These are phyloP conservation scores for Trifolium fragiferum DNA, from an alignment of 306 rosid species.

Conservation along the genomic window DNA sequence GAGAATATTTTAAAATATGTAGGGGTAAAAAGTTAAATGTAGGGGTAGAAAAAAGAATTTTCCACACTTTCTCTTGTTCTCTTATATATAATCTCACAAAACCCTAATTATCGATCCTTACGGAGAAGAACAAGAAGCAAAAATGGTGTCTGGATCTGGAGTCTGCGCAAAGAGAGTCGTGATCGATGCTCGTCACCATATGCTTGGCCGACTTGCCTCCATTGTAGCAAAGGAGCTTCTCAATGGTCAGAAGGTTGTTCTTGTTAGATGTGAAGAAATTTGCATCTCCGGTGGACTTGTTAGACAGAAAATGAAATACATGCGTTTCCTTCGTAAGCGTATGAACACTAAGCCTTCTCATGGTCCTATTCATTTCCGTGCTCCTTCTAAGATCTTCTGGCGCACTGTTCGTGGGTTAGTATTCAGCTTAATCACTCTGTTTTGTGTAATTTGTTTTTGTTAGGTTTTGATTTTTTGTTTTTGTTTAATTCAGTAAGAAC, in stretches of 20 bases:
- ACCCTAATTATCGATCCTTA: neutral
- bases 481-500: no score
- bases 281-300: neutral
- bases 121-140: neutral
- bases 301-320: neutral
- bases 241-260: neutral
- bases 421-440: neutral
- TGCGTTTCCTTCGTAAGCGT: neutral
- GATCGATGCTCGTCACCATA: slow-evolving; percentile 6
- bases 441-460: neutral
- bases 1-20: no score
- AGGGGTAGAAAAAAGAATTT: no score
- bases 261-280: neutral
- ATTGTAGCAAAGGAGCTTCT: slow-evolving; percentile 3
- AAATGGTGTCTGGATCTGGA: neutral
- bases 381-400: slow-evolving; percentile 10
- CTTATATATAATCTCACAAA: neutral
- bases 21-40: no score
- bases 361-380: slow-evolving; percentile 2
- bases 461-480: no score
- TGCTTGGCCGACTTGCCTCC: neutral
- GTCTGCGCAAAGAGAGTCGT: neutral
- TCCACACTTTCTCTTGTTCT: neutral
- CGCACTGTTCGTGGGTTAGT: slow-evolving; percentile 26
- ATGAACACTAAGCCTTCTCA: slow-evolving; percentile 16